Evolutionary conservation across 306 rosid species (phyloP).

Genomic region (Vigna unguiculata): DNA sequence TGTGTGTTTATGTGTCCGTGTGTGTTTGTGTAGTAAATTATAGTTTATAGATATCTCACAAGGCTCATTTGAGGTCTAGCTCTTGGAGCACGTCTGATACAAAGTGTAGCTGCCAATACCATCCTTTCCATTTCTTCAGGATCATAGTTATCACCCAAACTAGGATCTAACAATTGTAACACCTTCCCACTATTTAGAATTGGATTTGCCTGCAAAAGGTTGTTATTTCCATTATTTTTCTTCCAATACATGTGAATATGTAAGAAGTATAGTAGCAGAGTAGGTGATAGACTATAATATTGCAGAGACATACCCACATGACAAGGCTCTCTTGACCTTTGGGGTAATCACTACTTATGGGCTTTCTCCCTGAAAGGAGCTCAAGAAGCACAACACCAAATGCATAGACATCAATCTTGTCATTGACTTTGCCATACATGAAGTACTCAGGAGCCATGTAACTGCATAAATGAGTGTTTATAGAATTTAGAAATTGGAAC

Average conservation of each 20-base stretch:
- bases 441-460: conserved; percentile 98
- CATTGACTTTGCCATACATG: conserved; percentile 92
- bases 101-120: conserved; percentile 91
- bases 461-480: conserved; percentile 57
- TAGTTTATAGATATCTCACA: conserved; percentile 59
- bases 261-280: conserved; percentile 29
- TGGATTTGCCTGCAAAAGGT: conserved; percentile 77
- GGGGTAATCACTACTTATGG: conserved; percentile 76
- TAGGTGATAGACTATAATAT: background rate
- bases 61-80: conserved; percentile 92
- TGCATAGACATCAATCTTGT: conserved; percentile 89
- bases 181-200: conserved; percentile 75
- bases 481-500: conserved; percentile 39
- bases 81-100: conserved; percentile 81
- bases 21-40: no score
- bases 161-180: conserved; percentile 75
- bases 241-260: conserved; percentile 7
- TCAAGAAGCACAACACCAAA: conserved; percentile 97
- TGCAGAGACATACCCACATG: conserved; percentile 87
- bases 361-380: conserved; percentile 92
- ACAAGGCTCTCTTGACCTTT: conserved; percentile 96
- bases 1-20: no score
- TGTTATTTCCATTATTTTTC: conserved; percentile 12
- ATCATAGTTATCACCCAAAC: conserved; percentile 62
- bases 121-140: conserved; percentile 79